Conservation (phyloP, 768 basidiomycete species). For the Mycena galericulata region DNA sequence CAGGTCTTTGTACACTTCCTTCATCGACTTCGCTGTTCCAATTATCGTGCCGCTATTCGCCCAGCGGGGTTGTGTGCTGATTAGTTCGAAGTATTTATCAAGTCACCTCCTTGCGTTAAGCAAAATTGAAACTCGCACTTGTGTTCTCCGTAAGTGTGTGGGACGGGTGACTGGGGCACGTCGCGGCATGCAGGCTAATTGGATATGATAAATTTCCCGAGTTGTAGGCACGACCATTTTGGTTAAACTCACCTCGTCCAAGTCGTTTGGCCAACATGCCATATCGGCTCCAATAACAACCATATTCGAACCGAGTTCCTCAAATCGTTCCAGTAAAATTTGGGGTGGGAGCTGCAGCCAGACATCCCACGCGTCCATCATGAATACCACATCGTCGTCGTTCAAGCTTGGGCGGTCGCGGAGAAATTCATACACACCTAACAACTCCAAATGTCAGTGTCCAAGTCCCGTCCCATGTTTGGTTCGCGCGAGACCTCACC, state of each 20-base stretch:
- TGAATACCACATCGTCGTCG: conserved; percentile 30
- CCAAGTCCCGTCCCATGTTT: background rate
- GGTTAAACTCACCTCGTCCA: conserved; percentile 22
- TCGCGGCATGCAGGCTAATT: conserved; percentile 24
- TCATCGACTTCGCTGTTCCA: conserved; percentile 27
- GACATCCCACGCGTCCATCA: conserved; percentile 31
- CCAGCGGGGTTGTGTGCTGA: conserved; percentile 25
- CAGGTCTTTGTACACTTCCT: conserved; percentile 21
- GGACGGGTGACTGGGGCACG: conserved; percentile 28
- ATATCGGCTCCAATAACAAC: conserved; percentile 29
- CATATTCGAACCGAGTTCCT: conserved; percentile 3
- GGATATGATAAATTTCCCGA: background rate
- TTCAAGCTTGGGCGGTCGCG: background rate
- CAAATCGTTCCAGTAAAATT: conserved; percentile 18
- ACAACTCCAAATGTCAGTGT: background rate
- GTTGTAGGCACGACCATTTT: background rate
- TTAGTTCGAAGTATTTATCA: background rate
- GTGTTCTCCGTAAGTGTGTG: conserved; percentile 10
- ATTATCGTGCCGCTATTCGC: conserved; percentile 29
- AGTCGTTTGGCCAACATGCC: conserved; percentile 31
- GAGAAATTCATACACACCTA: conserved; percentile 26
- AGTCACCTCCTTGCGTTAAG: background rate
- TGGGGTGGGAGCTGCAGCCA: conserved; percentile 30
- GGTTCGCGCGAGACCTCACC: conserved; percentile 6
- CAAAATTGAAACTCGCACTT: background rate